A percentile compares a stretch with the other conserved stretches of the same genome.
phyloP scores from a whole-genome alignment of 176 grass and related monocot genomes.

The Cenchrus fungigraminus region DNA sequence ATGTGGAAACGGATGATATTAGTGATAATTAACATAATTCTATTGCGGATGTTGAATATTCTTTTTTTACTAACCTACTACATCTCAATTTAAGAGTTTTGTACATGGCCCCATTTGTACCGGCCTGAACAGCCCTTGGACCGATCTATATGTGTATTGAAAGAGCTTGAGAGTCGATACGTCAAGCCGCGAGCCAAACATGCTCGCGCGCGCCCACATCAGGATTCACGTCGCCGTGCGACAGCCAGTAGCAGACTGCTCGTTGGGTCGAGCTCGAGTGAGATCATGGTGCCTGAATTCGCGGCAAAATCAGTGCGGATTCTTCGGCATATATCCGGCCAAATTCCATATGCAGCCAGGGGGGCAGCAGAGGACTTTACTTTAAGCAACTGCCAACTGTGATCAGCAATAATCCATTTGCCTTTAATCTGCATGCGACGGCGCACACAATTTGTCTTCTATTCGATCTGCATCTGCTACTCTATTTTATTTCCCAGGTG shows the following conservation, averaged over 20 bases:
- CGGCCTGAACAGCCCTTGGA: too few relatives aligned
- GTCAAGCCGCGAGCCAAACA: neutral
- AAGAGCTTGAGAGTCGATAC: neutral
- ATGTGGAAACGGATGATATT: too few relatives aligned
- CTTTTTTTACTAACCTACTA: too few relatives aligned
- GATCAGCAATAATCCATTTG: neutral
- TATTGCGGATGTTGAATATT: too few relatives aligned
- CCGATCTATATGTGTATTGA: neutral
- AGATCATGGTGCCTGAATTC: neutral
- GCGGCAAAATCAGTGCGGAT: neutral
- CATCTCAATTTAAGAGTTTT: too few relatives aligned
- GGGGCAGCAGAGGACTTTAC: neutral
- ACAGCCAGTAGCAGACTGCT: neutral
- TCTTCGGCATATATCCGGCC: neutral
- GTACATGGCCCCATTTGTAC: too few relatives aligned
- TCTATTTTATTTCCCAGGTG: too few relatives aligned
- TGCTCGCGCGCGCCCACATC: too few relatives aligned
- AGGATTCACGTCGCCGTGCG: too few relatives aligned
- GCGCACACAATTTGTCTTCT: neutral
- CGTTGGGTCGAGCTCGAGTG: neutral
- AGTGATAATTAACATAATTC: too few relatives aligned
- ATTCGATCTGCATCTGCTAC: neutral
- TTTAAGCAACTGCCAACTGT: neutral
- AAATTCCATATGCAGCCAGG: neutral
- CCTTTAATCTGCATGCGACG: neutral